Evolutionary conservation across 768 basidiomycete genomes (phyloP), one percentile per base, ranked within the genome.

Genomic region (Hygrophorus pudorinus): DNA sequence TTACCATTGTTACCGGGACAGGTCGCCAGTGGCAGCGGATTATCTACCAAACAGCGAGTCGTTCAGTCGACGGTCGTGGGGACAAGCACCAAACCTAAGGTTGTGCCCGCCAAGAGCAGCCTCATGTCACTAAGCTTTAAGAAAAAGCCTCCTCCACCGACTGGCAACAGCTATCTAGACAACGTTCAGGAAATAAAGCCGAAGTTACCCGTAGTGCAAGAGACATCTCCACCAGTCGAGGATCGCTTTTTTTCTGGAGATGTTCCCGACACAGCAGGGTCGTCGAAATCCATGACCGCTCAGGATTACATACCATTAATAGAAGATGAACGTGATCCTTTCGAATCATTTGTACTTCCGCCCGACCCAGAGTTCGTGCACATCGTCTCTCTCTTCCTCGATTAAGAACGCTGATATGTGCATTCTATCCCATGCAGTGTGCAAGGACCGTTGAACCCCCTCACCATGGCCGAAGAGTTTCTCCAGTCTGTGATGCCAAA

Each of bases 41-140:
- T 78, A 21, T 61, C 67, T 29, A 78, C 74, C 1, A 78, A 78
- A 52, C 69, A 74, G 41, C 65, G 73, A 5, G 53, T 78, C 4
- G 62, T 65, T 18, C 63, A 66, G 34, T 63, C 60, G 8, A 68
- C 71, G 11, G 54, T 67, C 17, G 60, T 56, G 7, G 65, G 63
- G 16, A 52, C 56, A 10, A 50, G 49, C 2, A 67, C 73, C 0
- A 76, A 65, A 50, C 29, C 49, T 37, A 52, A 50, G 31, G 28
- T 40, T 10, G 17, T 50, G 8, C 44, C 46, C 10, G 38, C 38
- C 14, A 47, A 48, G 24, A 47, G 41, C 7, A 41, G 38, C 41
- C 9, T 65, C 34, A 50, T 55, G 38, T 42, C 55, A n/a, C 57
- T 73, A 8, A 65, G 59, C 24, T 73, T 76, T 53, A 75, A 69